Percentiles rank a stretch among this genome's conserved stretches.
These are phyloP conservation scores for Niveomyces coronatus DNA, from an alignment of 2,329 filamentous ascomycete species.

Conservation along the genomic window DNA sequence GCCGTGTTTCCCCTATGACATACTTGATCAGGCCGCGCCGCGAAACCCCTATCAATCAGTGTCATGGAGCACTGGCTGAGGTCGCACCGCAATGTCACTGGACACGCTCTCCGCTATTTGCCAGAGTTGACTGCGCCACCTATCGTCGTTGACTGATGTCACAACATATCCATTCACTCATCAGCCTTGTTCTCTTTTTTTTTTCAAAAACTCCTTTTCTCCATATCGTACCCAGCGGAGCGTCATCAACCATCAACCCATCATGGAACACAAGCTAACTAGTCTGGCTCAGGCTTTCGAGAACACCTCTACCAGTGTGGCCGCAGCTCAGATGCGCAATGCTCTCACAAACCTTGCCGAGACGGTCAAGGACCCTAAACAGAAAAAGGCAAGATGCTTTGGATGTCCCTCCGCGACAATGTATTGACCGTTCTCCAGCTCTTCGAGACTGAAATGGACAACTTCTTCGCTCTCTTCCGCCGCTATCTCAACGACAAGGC, in stretches of 20 bases:
- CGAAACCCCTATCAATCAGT: too few species aligned
- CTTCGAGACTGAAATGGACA: constrained; percentile 99
- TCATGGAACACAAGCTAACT: constrained; percentile 17
- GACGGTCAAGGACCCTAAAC: constrained; percentile 69
- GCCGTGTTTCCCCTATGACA: too few species aligned
- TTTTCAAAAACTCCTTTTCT: neutral
- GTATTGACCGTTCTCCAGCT: constrained; percentile 41
- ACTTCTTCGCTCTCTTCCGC: constrained; percentile 98
- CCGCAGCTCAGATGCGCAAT: constrained; percentile 98
- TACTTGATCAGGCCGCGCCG: neutral
- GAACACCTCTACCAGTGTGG: constrained; percentile 97
- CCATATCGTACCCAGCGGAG: neutral
- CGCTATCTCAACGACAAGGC: constrained; percentile 98
- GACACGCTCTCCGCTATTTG: neutral
- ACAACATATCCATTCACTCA: neutral
- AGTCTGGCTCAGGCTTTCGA: constrained; percentile 69
- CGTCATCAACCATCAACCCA: neutral
- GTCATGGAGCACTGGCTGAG: neutral
- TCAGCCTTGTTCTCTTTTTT: neutral
- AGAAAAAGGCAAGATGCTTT: constrained; percentile 61
- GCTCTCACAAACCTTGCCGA: constrained; percentile 86
- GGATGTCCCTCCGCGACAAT: neutral
- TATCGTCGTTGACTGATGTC: neutral
- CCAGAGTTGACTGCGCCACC: constrained; percentile 5
- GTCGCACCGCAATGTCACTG: constrained; percentile 6